Conservation (phyloP, 148 eudicot genomes). For the Selenicereus undatus region DNA sequence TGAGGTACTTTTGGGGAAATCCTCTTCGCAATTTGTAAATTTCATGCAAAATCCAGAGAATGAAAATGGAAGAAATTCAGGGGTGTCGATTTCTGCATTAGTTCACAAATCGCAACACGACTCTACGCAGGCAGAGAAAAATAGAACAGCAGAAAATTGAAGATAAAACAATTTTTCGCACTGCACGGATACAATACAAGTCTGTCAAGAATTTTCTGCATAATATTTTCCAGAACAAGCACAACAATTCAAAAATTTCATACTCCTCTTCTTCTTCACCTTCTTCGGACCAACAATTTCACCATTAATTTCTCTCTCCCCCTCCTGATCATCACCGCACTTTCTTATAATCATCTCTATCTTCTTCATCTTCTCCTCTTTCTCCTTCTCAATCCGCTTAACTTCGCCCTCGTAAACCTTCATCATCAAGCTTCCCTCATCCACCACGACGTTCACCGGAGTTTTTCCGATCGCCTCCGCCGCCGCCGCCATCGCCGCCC, state of each 20-base stretch:
- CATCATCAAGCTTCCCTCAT: neutral
- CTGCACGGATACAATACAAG: neutral
- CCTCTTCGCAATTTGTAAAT: too few species aligned
- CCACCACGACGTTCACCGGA: slow-evolving; percentile 1
- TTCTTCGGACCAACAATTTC: neutral
- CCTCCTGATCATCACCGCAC: neutral
- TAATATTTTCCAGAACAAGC: slow-evolving; percentile 1
- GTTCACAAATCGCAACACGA: neutral
- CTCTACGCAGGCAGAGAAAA: neutral
- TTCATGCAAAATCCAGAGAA: too few species aligned
- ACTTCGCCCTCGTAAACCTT: neutral
- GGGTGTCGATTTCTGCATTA: neutral
- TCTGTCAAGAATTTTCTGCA: neutral
- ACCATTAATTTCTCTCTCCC: neutral
- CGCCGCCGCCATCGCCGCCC: neutral
- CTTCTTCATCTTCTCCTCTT: neutral
- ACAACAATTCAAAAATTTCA: neutral
- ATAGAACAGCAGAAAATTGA: neutral
- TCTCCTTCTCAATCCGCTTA: neutral
- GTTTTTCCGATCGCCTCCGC: slow-evolving; percentile 5
- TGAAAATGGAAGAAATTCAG: too few species aligned
- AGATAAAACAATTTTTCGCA: neutral
- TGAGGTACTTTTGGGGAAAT: too few species aligned
- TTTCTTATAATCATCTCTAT: neutral
- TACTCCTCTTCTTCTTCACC: slow-evolving; percentile 5